Evolutionary conservation across 1,139 yeast genomes (phyloP).

Genomic region (Taphrina populina): DNA sequence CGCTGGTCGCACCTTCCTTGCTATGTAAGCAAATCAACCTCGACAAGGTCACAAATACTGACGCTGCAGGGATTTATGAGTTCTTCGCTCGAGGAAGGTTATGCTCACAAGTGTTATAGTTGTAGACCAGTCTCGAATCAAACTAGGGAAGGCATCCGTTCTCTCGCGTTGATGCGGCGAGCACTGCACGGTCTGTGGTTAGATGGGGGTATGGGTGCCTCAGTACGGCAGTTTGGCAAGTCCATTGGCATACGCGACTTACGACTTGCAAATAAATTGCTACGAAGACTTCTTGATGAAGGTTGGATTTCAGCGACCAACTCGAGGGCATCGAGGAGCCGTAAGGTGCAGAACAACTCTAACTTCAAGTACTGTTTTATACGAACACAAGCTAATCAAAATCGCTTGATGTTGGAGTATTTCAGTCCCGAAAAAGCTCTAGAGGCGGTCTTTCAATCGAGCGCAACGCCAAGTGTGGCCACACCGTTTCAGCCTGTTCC

Average conservation of each 20-base stretch:
- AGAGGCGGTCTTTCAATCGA: no score
- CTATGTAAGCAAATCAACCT: conserved; percentile 1
- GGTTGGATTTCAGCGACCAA: background rate
- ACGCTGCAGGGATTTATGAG: conserved; percentile 7
- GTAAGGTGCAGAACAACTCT: background rate
- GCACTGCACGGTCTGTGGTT: conserved; percentile 34
- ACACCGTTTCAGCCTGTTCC: no score
- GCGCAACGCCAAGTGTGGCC: no score
- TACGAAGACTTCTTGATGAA: conserved; percentile 4
- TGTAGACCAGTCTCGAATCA: background rate
- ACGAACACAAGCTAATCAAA: background rate
- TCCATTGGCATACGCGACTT: conserved; percentile 11
- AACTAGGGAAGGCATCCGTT: conserved; percentile 17
- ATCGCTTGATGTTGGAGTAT: conserved; percentile 1
- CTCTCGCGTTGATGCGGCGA: conserved; percentile 36
- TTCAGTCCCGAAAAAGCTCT: conserved; percentile 1
- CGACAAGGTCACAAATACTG: background rate
- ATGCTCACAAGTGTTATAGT: conserved; percentile 7
- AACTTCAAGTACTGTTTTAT: background rate
- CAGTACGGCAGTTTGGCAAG: conserved; percentile 1
- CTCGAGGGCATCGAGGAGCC: background rate
- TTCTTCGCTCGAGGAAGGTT: background rate
- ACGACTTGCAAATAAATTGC: conserved; percentile 2
- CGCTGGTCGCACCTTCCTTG: conserved; percentile 77
- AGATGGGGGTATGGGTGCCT: conserved; percentile 2